Evolutionary conservation across 148 eudicot species (phyloP), one percentile per base, ranked within the genome.

Genomic region (Diospyros kaki): DNA sequence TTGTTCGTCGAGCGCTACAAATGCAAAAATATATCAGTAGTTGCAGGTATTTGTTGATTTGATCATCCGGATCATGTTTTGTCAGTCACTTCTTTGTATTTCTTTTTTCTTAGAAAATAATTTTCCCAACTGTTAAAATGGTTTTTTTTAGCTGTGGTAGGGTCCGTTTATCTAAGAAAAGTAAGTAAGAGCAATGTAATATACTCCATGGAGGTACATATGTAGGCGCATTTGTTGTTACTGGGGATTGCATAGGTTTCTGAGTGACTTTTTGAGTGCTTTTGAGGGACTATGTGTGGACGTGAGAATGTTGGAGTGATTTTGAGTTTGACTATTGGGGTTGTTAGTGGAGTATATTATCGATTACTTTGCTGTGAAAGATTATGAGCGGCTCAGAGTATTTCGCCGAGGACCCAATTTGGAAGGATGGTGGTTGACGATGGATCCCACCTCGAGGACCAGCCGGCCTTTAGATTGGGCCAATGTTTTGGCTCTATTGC

Each of bases 1-100:
- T 78, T 94, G 78, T 94, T 94, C 77, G 91, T 94, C 58, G 93
- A 94, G 77, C 87, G 98, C 12, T 94, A 94, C 83, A 88, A 80
- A 50, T 77, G 72, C 80, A 86, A 79, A 73, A 80, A 94, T 73
- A 88, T 91, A 62, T 82, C 97, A 58, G 95, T 91, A 28, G 97
- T 94, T 78, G 98, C 97, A 80, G 97, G 97, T 86, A 38, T 5
- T 9, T 14, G 14, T 28, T 2, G 59, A 4, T 5, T 68, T 52
- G 58, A 28, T 68, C 45, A 39, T 68, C 44, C 42, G 6, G 58
- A 28, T 28, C 28, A 28, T 68, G 3, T 39, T 51, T 51, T 51
- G 72, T 44, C 71, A 18, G 54, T 66, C 9, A 39, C 1, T 66
- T 8, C 4, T 28, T 48, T 67, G 4, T 4, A 8, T 58, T 2